These are phyloP conservation scores for Kodamaea sp. DNA, from an alignment of 1,139 yeast genomes.

Conservation along the genomic window DNA sequence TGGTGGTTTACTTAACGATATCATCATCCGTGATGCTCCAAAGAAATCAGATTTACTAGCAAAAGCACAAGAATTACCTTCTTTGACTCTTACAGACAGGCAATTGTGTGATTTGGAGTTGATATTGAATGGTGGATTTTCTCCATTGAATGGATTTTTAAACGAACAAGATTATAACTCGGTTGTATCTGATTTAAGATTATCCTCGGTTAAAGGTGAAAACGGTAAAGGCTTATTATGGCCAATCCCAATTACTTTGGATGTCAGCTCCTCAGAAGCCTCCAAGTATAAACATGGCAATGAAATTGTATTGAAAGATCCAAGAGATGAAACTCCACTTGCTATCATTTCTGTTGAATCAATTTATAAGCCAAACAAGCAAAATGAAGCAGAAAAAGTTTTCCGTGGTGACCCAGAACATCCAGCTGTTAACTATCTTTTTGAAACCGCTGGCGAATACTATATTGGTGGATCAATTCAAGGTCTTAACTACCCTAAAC, in stretches of 20 bases:
- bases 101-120: slow-evolving; percentile 92
- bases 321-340: slow-evolving; percentile 75
- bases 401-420: slow-evolving; percentile 98
- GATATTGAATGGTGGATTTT: slow-evolving; percentile 90
- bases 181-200: slow-evolving; percentile 75
- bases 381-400: slow-evolving; percentile 74
- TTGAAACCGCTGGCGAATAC: slow-evolving; percentile 71
- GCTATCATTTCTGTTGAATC: slow-evolving; percentile 81
- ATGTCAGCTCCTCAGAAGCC: slow-evolving; percentile 59
- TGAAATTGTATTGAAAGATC: slow-evolving; percentile 72
- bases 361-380: slow-evolving; percentile 77
- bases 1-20: slow-evolving; percentile 86
- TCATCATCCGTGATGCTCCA: slow-evolving; percentile 74
- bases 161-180: slow-evolving; percentile 74
- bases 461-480: slow-evolving; percentile 87
- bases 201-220: slow-evolving; percentile 44
- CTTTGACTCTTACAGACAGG: slow-evolving; percentile 69
- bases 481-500: slow-evolving; percentile 80
- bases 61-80: slow-evolving; percentile 49
- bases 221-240: slow-evolving; percentile 67
- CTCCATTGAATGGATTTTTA: slow-evolving; percentile 86
- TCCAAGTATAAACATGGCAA: slow-evolving; percentile 49
- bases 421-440: slow-evolving; percentile 80
- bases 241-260: slow-evolving; percentile 92
- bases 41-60: slow-evolving; percentile 52